phyloP scores from a whole-genome alignment of 2,329 filamentous ascomycete genomes.

The Paecilomyces variotii region DNA sequence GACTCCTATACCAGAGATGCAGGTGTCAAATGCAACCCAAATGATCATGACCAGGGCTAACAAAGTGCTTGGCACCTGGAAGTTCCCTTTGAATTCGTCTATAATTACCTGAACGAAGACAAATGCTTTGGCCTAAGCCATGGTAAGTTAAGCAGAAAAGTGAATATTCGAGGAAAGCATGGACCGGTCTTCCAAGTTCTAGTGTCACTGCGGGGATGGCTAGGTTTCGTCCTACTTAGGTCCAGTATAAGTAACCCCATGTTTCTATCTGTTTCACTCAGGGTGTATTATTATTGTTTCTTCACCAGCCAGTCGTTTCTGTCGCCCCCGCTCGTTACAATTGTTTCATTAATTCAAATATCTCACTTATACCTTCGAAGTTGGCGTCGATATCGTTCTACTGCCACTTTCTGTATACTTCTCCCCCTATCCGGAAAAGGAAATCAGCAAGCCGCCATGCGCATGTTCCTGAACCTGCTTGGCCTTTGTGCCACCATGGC shows the following conservation, averaged over 20 bases:
- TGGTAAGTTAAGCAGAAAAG: background rate
- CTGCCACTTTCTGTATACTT: background rate
- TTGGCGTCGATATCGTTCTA: background rate
- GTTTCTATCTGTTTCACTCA: background rate
- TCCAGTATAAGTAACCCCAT: background rate
- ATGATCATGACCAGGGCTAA: background rate
- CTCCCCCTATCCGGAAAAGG: background rate
- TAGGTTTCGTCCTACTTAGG: background rate
- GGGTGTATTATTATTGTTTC: background rate
- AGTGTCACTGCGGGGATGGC: no score
- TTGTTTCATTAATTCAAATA: background rate
- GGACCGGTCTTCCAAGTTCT: background rate
- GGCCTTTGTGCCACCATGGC: background rate
- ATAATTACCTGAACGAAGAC: background rate
- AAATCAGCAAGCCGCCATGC: slow-evolving; percentile 1
- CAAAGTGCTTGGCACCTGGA: background rate
- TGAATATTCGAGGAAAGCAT: background rate
- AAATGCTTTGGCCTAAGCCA: background rate
- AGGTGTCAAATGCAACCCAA: background rate
- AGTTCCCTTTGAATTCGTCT: background rate
- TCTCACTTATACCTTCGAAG: background rate
- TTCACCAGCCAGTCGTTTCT: background rate
- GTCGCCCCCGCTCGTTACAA: background rate
- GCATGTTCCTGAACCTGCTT: background rate
- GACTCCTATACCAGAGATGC: background rate